Conservation (phyloP, 2,329 filamentous ascomycete species). For the Fusarium tjaetaba region DNA sequence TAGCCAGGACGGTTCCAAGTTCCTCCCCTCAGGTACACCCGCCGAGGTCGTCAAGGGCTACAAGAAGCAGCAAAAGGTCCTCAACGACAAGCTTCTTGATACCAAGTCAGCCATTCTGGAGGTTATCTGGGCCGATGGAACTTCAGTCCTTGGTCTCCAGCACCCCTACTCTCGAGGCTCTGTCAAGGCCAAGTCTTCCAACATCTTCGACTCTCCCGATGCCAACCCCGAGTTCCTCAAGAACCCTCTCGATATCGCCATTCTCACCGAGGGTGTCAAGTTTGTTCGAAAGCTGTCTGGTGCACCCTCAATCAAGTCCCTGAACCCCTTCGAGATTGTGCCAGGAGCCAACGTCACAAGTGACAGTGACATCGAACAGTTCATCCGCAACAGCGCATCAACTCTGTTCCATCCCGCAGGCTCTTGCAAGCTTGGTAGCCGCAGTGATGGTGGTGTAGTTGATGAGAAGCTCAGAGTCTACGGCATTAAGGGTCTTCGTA, state of each 20-base stretch:
- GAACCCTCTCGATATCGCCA: conserved; percentile 28
- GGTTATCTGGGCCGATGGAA: conserved; percentile 33
- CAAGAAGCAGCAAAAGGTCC: conserved; percentile 23
- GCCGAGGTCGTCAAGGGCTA: conserved; percentile 26
- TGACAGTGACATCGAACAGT: conserved; percentile 25
- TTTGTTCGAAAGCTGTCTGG: conserved; percentile 20
- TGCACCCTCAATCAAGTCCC: conserved; percentile 1
- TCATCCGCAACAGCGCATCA: conserved; percentile 13
- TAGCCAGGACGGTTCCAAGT: conserved; percentile 17
- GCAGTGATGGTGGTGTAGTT: conserved; percentile 52
- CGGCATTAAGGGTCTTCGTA: conserved; percentile 38
- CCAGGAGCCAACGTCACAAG: conserved; percentile 23
- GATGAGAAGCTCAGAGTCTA: conserved; percentile 40
- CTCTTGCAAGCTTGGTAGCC: conserved; percentile 51
- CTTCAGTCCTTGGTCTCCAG: conserved; percentile 24
- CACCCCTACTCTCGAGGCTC: conserved; percentile 38
- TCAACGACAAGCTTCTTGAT: conserved; percentile 21
- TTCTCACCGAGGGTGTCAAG: conserved; percentile 20
- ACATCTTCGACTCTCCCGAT: conserved; percentile 25
- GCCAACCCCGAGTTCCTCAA: conserved; percentile 32
- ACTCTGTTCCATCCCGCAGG: conserved; percentile 37
- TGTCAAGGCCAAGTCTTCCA: conserved; percentile 28
- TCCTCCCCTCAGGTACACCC: conserved; percentile 14
- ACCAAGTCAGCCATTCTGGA: conserved; percentile 26
- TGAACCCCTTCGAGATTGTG: conserved; percentile 15